A percentile compares a stretch with the other conserved stretches of the same genome.
phyloP scores from a whole-genome alignment of 1,284 basidiomycete species.

The Tilletia indica region DNA sequence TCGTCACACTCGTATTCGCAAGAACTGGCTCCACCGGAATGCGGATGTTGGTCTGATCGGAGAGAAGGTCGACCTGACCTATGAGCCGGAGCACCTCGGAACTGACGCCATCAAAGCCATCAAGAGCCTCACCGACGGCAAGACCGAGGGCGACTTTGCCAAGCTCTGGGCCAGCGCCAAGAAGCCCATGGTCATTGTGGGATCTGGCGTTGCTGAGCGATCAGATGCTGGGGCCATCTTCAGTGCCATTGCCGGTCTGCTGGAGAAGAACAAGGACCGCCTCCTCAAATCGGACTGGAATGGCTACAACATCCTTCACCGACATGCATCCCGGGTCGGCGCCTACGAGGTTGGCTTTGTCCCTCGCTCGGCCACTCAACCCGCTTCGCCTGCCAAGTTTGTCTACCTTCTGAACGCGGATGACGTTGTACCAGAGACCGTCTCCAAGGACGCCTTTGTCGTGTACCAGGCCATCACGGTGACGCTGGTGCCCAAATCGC shows the following conservation, averaged over 20 bases:
- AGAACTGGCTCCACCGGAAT: constrained; percentile 82
- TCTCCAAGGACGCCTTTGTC: constrained; percentile 90
- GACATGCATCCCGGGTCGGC: constrained; percentile 85
- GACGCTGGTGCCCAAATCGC: constrained; percentile 94
- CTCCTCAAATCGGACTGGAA: constrained; percentile 90
- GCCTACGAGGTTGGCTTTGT: constrained; percentile 93
- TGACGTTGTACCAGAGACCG: constrained; percentile 83
- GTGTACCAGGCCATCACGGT: constrained; percentile 99
- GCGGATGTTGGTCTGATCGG: constrained; percentile 87
- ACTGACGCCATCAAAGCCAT: constrained; percentile 71
- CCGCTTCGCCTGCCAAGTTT: constrained; percentile 77
- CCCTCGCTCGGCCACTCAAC: constrained; percentile 70
- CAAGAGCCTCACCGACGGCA: constrained; percentile 68
- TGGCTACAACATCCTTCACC: constrained; percentile 87
- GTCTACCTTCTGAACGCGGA: constrained; percentile 96
- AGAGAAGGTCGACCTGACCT: constrained; percentile 85
- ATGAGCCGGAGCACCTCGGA: constrained; percentile 89
- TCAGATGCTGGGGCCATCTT: constrained; percentile 78
- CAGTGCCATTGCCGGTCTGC: constrained; percentile 75
- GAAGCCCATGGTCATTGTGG: constrained; percentile 89
- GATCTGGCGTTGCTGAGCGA: constrained; percentile 82
- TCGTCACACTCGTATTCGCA: constrained; percentile 92
- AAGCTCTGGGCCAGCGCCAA: constrained; percentile 86
- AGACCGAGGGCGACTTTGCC: constrained; percentile 71
- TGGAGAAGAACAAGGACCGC: constrained; percentile 64